A percentile compares a stretch with the other conserved stretches of the same genome.
Conservation (phyloP, 208 protist genomes). For the Porcisia hertigi region DNA sequence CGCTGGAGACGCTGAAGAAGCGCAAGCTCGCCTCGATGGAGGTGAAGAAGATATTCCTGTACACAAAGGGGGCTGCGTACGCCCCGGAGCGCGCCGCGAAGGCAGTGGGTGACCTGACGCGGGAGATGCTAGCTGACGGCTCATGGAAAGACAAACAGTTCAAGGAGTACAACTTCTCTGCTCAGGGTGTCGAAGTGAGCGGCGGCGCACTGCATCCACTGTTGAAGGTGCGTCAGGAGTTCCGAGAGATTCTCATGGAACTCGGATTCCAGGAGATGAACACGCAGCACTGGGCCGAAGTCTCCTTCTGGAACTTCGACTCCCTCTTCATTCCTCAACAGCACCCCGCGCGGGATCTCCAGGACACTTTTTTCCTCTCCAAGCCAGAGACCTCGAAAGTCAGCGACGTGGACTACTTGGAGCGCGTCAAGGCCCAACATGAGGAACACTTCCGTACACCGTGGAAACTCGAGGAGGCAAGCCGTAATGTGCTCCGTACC, state of each 20-base stretch:
- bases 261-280: conserved; percentile 99
- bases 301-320: conserved; percentile 99
- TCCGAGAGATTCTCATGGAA: conserved; percentile 99
- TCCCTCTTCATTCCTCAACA: conserved; percentile 99
- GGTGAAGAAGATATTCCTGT: conserved; percentile 76
- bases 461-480: conserved; percentile 95
- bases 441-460: conserved; percentile 92
- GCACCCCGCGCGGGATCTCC: conserved; percentile 99
- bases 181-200: conserved; percentile 82
- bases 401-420: conserved; percentile 88
- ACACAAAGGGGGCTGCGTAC: conserved; percentile 84
- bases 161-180: conserved; percentile 98
- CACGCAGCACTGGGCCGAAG: conserved; percentile 99
- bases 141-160: conserved; percentile 95
- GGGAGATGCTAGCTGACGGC: conserved; percentile 93
- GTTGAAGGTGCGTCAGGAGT: conserved; percentile 98
- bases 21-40: conserved; percentile 89
- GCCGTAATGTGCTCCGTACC: conserved; percentile 99
- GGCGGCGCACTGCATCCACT: conserved; percentile 98
- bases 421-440: conserved; percentile 94
- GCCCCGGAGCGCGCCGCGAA: conserved; percentile 62
- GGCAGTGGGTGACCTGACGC: conserved; percentile 91
- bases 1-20: conserved; percentile 89
- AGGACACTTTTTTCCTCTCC: conserved; percentile 99
- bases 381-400: conserved; percentile 68